A percentile compares a stretch with the other conserved stretches of the same genome.
phyloP scores from a whole-genome alignment of 2,329 filamentous ascomycete genomes.

The Metarhizium robertsii region DNA sequence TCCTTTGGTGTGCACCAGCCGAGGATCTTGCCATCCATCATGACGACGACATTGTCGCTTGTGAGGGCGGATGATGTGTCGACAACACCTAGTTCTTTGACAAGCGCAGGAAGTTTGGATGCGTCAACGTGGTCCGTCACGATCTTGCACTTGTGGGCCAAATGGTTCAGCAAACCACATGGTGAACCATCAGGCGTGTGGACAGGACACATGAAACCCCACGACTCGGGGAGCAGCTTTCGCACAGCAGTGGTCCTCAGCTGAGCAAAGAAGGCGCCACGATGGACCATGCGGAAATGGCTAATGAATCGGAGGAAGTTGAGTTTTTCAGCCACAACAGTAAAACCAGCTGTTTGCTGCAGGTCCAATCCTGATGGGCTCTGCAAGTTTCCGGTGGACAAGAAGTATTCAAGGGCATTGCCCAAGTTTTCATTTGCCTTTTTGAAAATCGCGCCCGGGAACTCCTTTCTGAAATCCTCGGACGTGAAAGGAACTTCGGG shows the following conservation, averaged over 20 bases:
- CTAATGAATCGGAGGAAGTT: conserved; percentile 98
- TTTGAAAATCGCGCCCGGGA: conserved; percentile 66
- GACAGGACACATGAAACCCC: conserved; percentile 95
- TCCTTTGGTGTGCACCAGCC: conserved; percentile 85
- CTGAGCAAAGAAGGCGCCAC: conserved; percentile 97
- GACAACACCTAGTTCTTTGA: conserved; percentile 71
- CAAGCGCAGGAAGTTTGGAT: conserved; percentile 62
- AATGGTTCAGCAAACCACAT: conserved; percentile 88
- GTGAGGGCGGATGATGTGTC: conserved; percentile 67
- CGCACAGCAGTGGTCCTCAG: conserved; percentile 94
- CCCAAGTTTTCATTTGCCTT: conserved; percentile 85
- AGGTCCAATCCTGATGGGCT: conserved; percentile 88
- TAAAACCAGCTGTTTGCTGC: conserved; percentile 91
- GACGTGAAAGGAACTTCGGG: conserved; percentile 67
- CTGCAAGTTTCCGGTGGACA: conserved; percentile 89
- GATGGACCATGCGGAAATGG: conserved; percentile 98
- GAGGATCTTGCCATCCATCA: conserved; percentile 81
- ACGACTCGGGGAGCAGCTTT: conserved; percentile 91
- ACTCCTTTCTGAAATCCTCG: conserved; percentile 69
- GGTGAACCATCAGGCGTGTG: conserved; percentile 95
- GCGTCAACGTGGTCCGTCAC: conserved; percentile 67
- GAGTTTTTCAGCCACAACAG: conserved; percentile 95
- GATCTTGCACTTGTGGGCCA: conserved; percentile 90
- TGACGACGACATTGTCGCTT: conserved; percentile 77
- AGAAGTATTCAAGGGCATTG: conserved; percentile 82